Evolutionary conservation across 495 filamentous ascomycete genomes (phyloP).

Genomic region (Hypoxylon fuscum): DNA sequence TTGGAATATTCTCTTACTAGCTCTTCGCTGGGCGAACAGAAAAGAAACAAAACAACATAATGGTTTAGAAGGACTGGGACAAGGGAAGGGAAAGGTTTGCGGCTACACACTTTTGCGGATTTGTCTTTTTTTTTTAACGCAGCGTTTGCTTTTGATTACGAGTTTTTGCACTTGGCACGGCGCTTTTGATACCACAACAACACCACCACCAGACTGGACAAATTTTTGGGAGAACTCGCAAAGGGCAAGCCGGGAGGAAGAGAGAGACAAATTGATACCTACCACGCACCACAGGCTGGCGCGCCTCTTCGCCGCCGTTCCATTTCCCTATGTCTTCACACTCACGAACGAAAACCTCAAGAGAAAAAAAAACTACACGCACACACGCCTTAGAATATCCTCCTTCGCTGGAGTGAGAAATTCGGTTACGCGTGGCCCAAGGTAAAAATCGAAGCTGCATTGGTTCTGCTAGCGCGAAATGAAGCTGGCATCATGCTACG

Average conservation of each 20-base stretch:
- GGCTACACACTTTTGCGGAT: constrained; percentile 35
- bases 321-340: constrained; percentile 42
- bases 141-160: constrained; percentile 40
- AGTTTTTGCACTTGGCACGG: constrained; percentile 20
- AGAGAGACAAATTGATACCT: constrained; percentile 24
- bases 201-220: constrained; percentile 33
- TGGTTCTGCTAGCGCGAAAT: constrained; percentile 39
- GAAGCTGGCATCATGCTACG: constrained; percentile 35
- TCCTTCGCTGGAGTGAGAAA: constrained; percentile 13
- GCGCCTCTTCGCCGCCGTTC: constrained; percentile 46
- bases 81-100: constrained; percentile 42
- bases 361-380: constrained; percentile 19
- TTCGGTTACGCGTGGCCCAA: constrained; percentile 18
- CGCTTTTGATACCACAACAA: constrained; percentile 33
- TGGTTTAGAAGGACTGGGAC: constrained; percentile 23
- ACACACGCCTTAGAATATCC: constrained; percentile 21
- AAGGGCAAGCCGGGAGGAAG: constrained; percentile 41
- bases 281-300: constrained; percentile 45
- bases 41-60: constrained; percentile 30
- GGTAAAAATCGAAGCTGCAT: constrained; percentile 30
- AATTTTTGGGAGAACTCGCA: constrained; percentile 30
- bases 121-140: constrained; percentile 41
- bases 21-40: constrained; percentile 42
- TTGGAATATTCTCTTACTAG: constrained; percentile 42
- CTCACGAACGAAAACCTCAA: constrained; percentile 23